Base-by-base conservation (phyloP, 257 asterid species). In the Solanum ahanhuiri region DNA sequence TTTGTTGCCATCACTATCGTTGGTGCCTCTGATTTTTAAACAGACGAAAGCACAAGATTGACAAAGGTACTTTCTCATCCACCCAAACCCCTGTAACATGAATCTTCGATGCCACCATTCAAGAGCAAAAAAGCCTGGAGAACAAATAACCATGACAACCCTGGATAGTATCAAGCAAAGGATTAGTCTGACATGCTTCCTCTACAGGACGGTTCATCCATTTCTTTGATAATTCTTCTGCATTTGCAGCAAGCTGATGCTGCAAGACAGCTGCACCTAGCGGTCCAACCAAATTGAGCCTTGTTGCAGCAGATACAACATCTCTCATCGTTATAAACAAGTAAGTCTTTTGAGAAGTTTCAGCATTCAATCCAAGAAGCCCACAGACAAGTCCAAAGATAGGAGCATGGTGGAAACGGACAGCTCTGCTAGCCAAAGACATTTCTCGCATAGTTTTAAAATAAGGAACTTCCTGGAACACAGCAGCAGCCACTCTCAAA, bases 91-190 rank as follows among this genome's bases (percentile, higher is more conserved):
- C 35, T 9, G 15, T 79, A 43, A 15, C 39, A 14, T 79, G 84
- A 17, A 79, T 79, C 34, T 77, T 28, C 18, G 54, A 15, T 48
- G 31, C 66, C 67, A 17, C 41, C 51, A 58, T n/a, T 95, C 90
- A 96, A 87, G 99, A 97, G 91, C 96, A 93, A 86, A 94, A 97
- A n/a, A 95, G 87, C 87, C 98, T 93, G n/a, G 98, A 94, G 89
- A 95, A 94, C 93, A 97, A 93, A 93, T 95, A 97, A 37, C 92
- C 93, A 89, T 97, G 99, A 82, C 99, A 97, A 2, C 98, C 99
- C 91, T 97, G 99, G 54, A 95, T 91, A 2, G 93, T 92, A 66
- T 97, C 99, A 39, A 97, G 93, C 92, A 97, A 86, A 11, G 99
- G 99, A 87, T 91, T 90, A 23, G 95, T 93, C 92, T 97, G 99